phyloP scores from a whole-genome alignment of 495 filamentous ascomycete species.

The Barbatosphaeria neglecta region DNA sequence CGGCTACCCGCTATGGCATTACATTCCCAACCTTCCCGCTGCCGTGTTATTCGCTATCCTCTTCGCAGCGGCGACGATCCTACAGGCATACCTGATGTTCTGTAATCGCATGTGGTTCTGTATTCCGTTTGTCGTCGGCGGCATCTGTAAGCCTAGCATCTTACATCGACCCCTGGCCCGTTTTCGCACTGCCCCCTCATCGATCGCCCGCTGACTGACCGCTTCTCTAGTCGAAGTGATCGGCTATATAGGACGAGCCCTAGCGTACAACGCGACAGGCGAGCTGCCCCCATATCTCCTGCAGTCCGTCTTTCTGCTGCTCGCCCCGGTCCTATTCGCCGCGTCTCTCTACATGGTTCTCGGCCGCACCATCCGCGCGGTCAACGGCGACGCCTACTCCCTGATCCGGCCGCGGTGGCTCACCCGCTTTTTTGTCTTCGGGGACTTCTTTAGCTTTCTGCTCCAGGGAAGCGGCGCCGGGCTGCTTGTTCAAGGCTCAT shows the following conservation, averaged over 20 bases:
- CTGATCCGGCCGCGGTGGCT: constrained; percentile 25
- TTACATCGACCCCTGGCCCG: background rate
- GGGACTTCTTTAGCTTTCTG: constrained; percentile 26
- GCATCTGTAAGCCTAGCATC: constrained; percentile 28
- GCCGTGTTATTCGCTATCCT: constrained; percentile 40
- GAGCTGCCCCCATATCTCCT: constrained; percentile 10
- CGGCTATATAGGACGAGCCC: constrained; percentile 30
- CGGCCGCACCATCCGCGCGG: constrained; percentile 26
- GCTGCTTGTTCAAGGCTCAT: constrained; percentile 19
- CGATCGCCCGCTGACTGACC: background rate
- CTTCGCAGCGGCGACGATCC: constrained; percentile 28
- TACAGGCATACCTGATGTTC: constrained; percentile 35
- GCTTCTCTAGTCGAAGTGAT: constrained; percentile 30
- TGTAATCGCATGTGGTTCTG: constrained; percentile 41
- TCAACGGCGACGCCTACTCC: constrained; percentile 19
- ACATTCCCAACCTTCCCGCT: constrained; percentile 36
- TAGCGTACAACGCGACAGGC: constrained; percentile 8
- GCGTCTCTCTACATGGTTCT: constrained; percentile 43
- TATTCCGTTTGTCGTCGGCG: constrained; percentile 44
- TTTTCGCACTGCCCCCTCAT: background rate
- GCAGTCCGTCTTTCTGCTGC: constrained; percentile 7
- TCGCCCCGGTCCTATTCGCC: constrained; percentile 19
- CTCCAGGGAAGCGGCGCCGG: constrained; percentile 19
- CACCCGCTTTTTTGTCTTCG: constrained; percentile 29
- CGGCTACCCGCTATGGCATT: constrained; percentile 35